A percentile compares a stretch with the other conserved stretches of the same genome.
phyloP scores from a whole-genome alignment of 2,329 filamentous ascomycete species.

The Zymoseptoria tritici region DNA sequence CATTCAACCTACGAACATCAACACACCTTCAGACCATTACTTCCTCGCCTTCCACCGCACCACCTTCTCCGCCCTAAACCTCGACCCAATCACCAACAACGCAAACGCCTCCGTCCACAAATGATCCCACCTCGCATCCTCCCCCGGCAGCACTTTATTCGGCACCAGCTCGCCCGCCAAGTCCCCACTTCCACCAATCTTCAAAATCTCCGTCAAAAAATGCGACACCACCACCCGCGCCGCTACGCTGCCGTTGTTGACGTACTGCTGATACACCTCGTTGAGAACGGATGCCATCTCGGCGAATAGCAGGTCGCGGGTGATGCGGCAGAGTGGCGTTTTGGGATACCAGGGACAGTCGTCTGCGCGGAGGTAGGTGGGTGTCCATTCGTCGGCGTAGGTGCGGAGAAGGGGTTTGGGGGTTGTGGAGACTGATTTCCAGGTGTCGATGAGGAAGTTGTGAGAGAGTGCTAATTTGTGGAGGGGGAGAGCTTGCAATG shows the following conservation, averaged over 20 bases:
- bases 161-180: neutral
- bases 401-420: neutral
- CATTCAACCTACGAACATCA: neutral
- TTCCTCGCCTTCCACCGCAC: neutral
- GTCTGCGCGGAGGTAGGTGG: neutral
- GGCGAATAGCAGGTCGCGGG: neutral
- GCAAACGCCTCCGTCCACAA: neutral
- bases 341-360: neutral
- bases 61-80: neutral
- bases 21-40: neutral
- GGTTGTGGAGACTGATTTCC: neutral
- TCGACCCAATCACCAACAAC: neutral
- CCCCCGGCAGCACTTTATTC: neutral
- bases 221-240: neutral
- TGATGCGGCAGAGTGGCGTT: neutral
- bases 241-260: neutral
- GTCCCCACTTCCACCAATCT: neutral
- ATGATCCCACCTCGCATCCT: neutral
- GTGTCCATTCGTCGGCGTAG: neutral
- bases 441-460: neutral
- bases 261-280: neutral
- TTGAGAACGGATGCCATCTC: neutral
- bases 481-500: neutral
- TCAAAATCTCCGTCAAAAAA: neutral
- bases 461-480: neutral